Conservation (phyloP, 2,329 filamentous ascomycete species). For the Alternaria tenuissima region DNA sequence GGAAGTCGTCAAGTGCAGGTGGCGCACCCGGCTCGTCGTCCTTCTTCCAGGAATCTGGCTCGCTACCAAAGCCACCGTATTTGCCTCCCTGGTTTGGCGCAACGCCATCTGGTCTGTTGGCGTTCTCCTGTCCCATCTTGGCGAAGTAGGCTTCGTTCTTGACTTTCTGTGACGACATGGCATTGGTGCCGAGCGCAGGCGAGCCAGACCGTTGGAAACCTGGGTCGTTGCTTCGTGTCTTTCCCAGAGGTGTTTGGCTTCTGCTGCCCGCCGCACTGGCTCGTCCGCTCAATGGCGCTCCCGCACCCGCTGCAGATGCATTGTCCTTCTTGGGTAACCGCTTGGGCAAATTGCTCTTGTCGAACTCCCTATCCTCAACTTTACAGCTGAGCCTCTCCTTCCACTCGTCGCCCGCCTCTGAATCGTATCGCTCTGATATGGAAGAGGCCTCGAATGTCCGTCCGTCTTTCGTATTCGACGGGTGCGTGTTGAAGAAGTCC, state of each 20-base stretch:
- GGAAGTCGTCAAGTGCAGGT: slow-evolving; percentile 84
- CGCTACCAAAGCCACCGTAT: slow-evolving; percentile 88
- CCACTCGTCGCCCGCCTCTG: slow-evolving; percentile 92
- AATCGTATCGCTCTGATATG: slow-evolving; percentile 88
- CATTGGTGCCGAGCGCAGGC: slow-evolving; percentile 50
- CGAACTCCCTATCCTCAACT: slow-evolving; percentile 87
- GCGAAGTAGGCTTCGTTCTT: slow-evolving; percentile 91
- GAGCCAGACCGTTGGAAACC: slow-evolving; percentile 46
- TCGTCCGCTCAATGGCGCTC: slow-evolving; percentile 43
- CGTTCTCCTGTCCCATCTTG: slow-evolving; percentile 82
- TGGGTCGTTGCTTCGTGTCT: slow-evolving; percentile 45
- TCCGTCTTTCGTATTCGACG: slow-evolving; percentile 55
- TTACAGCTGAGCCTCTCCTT: slow-evolving; percentile 88
- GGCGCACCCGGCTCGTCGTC: slow-evolving; percentile 56
- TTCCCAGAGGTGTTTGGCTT: slow-evolving; percentile 50
- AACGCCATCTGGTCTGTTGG: slow-evolving; percentile 73
- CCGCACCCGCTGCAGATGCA: slow-evolving; percentile 29
- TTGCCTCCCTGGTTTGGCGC: slow-evolving; percentile 93
- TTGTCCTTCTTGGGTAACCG: slow-evolving; percentile 46
- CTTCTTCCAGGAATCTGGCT: slow-evolving; percentile 63
- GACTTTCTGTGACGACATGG: slow-evolving; percentile 59
- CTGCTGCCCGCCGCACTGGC: slow-evolving; percentile 48
- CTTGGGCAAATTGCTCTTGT: slow-evolving; percentile 70
- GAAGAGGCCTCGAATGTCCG: slow-evolving; percentile 82
- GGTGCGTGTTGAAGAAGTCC: slow-evolving; percentile 76